phyloP scores from a whole-genome alignment of 2,329 filamentous ascomycete species.

The Periconia sp. region DNA sequence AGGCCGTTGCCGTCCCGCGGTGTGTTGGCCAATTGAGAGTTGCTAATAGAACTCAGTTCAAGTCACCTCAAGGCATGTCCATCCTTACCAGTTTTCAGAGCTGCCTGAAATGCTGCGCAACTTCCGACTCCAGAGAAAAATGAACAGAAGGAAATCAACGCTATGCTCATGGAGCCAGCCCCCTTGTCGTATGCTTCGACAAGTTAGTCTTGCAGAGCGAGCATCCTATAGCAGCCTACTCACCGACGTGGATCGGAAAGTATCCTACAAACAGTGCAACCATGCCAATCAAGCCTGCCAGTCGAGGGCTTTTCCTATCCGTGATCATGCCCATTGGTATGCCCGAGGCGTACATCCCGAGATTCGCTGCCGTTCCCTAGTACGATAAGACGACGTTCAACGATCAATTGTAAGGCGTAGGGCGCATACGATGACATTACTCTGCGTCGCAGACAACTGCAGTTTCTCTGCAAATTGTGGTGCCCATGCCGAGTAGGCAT shows the following conservation, averaged over 20 bases:
- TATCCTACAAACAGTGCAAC: constrained; percentile 79
- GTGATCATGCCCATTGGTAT: constrained; percentile 89
- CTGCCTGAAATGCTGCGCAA: constrained; percentile 86
- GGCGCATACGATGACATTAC: constrained; percentile 79
- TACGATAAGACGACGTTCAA: constrained; percentile 31
- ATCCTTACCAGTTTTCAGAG: constrained; percentile 73
- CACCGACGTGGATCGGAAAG: constrained; percentile 75
- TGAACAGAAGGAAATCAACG: constrained; percentile 77
- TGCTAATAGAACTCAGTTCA: constrained; percentile 55
- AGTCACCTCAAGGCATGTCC: neutral
- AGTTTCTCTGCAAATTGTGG: constrained; percentile 91
- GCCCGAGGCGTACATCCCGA: constrained; percentile 93
- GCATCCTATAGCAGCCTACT: constrained; percentile 4
- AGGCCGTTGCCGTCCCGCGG: constrained; percentile 90
- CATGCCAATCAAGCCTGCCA: constrained; percentile 77
- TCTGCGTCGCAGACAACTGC: constrained; percentile 87
- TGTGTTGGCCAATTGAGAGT: constrained; percentile 91
- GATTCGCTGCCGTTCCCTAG: constrained; percentile 71
- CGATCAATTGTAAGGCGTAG: constrained; percentile 4
- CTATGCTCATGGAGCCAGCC: constrained; percentile 61
- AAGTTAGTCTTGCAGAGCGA: constrained; percentile 29
- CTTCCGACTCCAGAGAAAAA: constrained; percentile 88
- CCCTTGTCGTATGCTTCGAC: constrained; percentile 73
- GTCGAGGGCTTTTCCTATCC: constrained; percentile 79
- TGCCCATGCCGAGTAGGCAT: constrained; percentile 98